Conservation (phyloP, 2,329 filamentous ascomycete genomes). For the Phaeomoniella chlamydospora region DNA sequence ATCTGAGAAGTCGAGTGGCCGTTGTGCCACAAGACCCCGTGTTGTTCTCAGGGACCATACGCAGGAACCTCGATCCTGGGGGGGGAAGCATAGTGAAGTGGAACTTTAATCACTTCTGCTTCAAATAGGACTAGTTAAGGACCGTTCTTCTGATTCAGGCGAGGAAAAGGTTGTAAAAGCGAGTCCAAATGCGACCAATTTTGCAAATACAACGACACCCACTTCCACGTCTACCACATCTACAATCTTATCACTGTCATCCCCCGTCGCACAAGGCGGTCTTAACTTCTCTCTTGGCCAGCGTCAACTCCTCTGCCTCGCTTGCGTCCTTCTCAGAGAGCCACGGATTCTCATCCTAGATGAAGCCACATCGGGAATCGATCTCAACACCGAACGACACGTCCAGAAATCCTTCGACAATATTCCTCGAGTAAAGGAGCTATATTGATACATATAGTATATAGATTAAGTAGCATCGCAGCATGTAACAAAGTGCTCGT, state of each 20-base stretch:
- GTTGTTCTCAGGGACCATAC: constrained; percentile 54
- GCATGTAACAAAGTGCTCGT: too few species aligned
- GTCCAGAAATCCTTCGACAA: too few species aligned
- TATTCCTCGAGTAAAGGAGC: too few species aligned
- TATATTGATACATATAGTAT: too few species aligned
- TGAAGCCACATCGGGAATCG: constrained; percentile 27
- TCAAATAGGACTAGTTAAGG: too few species aligned
- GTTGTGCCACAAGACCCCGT: constrained; percentile 41
- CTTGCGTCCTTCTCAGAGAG: constrained; percentile 9
- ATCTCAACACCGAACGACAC: constrained; percentile 19
- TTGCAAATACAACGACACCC: background rate
- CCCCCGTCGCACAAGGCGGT: constrained; percentile 2
- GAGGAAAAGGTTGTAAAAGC: too few species aligned
- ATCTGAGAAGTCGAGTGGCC: background rate
- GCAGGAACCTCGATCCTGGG: constrained; percentile 44
- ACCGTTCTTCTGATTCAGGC: too few species aligned
- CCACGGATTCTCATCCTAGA: constrained; percentile 22
- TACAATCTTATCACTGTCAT: background rate
- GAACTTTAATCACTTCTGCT: constrained; percentile 1
- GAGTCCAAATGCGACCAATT: background rate
- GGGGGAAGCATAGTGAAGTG: constrained; percentile 14
- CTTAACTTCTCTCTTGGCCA: constrained; percentile 16
- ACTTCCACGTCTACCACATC: background rate
- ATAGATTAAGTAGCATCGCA: too few species aligned
- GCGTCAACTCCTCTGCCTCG: constrained; percentile 17